Conservation (phyloP, 805 yeast species). For the Teunomyces cretensis region DNA sequence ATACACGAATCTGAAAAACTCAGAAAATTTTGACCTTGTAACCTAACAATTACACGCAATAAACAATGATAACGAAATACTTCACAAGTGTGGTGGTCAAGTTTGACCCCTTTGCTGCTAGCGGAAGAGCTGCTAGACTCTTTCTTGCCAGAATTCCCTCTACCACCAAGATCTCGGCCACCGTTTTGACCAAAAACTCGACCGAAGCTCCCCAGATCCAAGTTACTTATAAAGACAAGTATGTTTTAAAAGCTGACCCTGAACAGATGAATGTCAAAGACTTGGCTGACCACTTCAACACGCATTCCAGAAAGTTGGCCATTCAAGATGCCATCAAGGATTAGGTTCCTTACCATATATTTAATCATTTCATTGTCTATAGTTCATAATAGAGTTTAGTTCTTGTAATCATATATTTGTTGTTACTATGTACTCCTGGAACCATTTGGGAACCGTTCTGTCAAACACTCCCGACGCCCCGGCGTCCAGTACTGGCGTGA, state of each 20-base stretch:
- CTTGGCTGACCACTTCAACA: conserved; percentile 64
- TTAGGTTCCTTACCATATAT: conserved; percentile 3
- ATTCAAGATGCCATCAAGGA: conserved; percentile 65
- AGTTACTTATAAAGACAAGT: conserved; percentile 80
- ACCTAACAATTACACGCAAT: neutral
- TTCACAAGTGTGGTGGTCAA: conserved; percentile 73
- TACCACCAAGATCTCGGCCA: conserved; percentile 61
- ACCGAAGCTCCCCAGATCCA: conserved; percentile 58
- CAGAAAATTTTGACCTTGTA: neutral
- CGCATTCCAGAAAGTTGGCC: conserved; percentile 77
- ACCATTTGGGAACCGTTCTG: conserved; percentile 17
- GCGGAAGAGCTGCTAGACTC: conserved; percentile 69
- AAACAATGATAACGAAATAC: conserved; percentile 81
- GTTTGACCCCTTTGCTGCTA: conserved; percentile 74
- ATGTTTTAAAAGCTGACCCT: conserved; percentile 68
- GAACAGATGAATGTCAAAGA: conserved; percentile 61
- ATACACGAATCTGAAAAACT: neutral
- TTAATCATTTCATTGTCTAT: neutral
- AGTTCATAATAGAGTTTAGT: conserved; percentile 5
- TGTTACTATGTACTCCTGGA: conserved; percentile 10
- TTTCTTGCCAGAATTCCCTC: conserved; percentile 83
- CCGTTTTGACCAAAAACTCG: conserved; percentile 51
- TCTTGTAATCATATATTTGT: conserved; percentile 4
- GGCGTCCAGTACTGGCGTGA: neutral
- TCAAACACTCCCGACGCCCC: conserved; percentile 6